These are phyloP conservation scores for Mucor plumbeus DNA, from an alignment of 371 early-diverging fungal species.

Conservation along the genomic window DNA sequence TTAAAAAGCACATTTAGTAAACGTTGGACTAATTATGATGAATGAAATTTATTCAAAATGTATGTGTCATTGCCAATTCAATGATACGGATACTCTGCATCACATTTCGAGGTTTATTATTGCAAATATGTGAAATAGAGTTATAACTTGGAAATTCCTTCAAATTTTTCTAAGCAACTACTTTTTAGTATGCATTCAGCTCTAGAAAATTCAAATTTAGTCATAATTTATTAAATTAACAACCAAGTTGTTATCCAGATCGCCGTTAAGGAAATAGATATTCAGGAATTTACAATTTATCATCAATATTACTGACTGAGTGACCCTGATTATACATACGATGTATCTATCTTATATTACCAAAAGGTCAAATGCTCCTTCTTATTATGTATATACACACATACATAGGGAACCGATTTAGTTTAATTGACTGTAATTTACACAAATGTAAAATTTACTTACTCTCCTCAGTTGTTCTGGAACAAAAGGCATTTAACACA, in stretches of 20 bases:
- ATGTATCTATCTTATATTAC: not conserved
- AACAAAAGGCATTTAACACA: too few species aligned
- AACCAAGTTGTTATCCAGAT: not conserved
- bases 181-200: not conserved
- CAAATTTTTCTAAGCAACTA: not conserved
- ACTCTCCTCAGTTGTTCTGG: too few species aligned
- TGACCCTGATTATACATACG: not conserved
- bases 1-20: not conserved
- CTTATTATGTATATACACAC: not conserved
- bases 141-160: not conserved
- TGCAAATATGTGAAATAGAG: not conserved
- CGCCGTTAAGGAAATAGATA: not conserved
- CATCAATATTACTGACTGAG: not conserved
- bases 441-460: too few species aligned
- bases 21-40: not conserved
- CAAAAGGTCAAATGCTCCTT: not conserved
- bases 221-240: too few species aligned
- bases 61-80: not conserved
- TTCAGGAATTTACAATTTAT: not conserved
- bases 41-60: too few species aligned
- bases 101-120: not conserved
- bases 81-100: not conserved
- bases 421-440: not conserved
- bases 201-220: not conserved
- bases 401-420: conserved; percentile 1